phyloP scores from a whole-genome alignment of 345 rosid species.

The Physaria fendleri region DNA sequence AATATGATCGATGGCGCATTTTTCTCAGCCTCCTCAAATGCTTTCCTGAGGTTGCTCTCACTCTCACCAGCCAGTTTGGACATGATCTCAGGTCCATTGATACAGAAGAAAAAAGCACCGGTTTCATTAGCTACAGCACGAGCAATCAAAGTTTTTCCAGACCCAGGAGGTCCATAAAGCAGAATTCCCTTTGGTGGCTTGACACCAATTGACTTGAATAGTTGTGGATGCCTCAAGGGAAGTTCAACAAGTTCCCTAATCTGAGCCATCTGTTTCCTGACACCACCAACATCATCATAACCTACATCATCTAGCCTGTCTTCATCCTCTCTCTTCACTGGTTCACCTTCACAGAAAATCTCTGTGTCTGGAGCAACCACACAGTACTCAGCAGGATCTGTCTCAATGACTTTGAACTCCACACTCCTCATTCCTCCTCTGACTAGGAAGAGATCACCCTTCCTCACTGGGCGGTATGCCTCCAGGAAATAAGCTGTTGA shows the following conservation, averaged over 20 bases:
- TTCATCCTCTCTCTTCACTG: constrained; percentile 62
- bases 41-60: constrained; percentile 66
- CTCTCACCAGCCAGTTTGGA: constrained; percentile 76
- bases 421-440: constrained; percentile 74
- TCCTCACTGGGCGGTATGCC: constrained; percentile 61
- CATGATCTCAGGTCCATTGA: constrained; percentile 73
- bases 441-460: constrained; percentile 59
- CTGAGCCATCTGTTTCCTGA: constrained; percentile 69
- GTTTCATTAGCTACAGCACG: constrained; percentile 70
- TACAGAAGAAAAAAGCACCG: constrained; percentile 67
- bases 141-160: constrained; percentile 59
- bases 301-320: constrained; percentile 63
- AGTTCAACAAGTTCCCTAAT: constrained; percentile 70
- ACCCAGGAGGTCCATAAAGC: constrained; percentile 57
- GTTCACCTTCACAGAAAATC: constrained; percentile 69
- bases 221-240: constrained; percentile 66
- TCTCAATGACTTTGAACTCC: constrained; percentile 46
- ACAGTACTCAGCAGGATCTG: constrained; percentile 56
- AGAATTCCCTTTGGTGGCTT: constrained; percentile 69
- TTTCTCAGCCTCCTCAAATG: constrained; percentile 61
- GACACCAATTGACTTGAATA: constrained; percentile 64
- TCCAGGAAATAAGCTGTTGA: constrained; percentile 62
- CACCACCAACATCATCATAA: constrained; percentile 80
- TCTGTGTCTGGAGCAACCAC: constrained; percentile 72
- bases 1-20: constrained; percentile 41